phyloP scores from a whole-genome alignment of 495 filamentous ascomycete species.

The Sordaria brevicollis region DNA sequence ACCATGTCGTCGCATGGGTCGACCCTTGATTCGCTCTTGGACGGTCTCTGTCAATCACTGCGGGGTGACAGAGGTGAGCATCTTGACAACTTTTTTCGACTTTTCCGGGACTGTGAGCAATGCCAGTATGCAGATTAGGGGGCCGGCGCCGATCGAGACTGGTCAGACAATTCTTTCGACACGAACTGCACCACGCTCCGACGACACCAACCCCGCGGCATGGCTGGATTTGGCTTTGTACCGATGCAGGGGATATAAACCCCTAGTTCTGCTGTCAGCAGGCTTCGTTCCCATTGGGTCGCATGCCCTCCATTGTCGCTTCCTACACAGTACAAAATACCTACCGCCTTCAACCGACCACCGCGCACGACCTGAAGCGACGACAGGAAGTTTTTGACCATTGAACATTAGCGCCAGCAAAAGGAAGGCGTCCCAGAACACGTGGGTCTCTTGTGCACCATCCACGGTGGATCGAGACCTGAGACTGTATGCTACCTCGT shows the following conservation, averaged over 20 bases:
- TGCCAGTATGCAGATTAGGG: no score
- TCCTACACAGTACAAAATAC: no score
- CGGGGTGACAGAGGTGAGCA: background rate
- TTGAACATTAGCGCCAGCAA: background rate
- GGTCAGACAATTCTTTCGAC: background rate
- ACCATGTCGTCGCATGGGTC: background rate
- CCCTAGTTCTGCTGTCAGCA: background rate
- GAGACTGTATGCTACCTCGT: background rate
- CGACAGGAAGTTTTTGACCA: background rate
- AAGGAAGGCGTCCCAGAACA: background rate
- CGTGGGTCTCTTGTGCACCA: background rate
- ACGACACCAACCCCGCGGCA: background rate
- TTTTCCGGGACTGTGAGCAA: background rate
- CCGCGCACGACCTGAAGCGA: background rate
- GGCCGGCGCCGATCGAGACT: background rate
- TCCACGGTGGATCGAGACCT: background rate
- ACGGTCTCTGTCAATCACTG: background rate
- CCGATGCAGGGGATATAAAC: background rate
- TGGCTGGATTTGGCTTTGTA: background rate
- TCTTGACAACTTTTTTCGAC: background rate
- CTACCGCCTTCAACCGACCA: no score
- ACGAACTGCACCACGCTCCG: background rate
- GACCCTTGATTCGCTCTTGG: no score
- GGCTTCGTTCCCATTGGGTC: background rate
- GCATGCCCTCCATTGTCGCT: background rate